Percentiles rank a stretch among this genome's conserved stretches.
Evolutionary conservation across 148 eudicot species (phyloP).

Genomic region (Polygonum aviculare): DNA sequence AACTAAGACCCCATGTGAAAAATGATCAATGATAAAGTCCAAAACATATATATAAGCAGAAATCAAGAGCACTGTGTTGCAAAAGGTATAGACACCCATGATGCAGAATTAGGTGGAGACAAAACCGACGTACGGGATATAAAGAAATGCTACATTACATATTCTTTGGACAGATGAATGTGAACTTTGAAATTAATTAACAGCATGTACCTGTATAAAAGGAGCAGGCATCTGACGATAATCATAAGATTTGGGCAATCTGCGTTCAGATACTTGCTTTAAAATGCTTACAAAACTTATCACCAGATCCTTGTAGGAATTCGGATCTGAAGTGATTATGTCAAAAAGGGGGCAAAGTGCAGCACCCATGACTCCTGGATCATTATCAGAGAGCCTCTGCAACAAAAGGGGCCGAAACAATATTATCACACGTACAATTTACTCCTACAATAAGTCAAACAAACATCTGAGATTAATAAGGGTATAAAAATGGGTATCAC

Average conservation of each 20-base stretch:
- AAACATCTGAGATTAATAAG: not conserved
- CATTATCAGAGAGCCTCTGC: conserved; percentile 93
- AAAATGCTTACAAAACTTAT: conserved; percentile 87
- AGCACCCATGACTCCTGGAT: conserved; percentile 99
- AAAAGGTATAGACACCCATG: not conserved
- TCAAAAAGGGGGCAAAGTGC: conserved; percentile 88
- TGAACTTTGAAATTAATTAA: not conserved
- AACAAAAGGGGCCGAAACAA: conserved; percentile 15
- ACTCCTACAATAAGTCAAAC: not conserved
- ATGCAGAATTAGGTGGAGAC: not conserved
- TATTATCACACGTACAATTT: not conserved
- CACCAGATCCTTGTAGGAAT: conserved; percentile 74
- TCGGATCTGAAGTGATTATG: conserved; percentile 60
- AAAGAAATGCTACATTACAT: not conserved
- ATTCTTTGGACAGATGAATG: not conserved
- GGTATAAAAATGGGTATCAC: not conserved
- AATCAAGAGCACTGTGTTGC: not conserved
- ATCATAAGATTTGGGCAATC: conserved; percentile 91
- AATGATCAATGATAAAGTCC: not conserved
- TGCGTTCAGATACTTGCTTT: conserved; percentile 92
- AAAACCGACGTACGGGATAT: not conserved
- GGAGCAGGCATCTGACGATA: conserved; percentile 99
- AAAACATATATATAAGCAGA: not conserved
- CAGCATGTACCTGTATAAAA: conserved; percentile 67
- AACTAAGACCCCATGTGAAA: not conserved